These are phyloP conservation scores for Phytopythium ostracodes DNA, from an alignment of 352 stramenopile genomes.

Conservation along the genomic window DNA sequence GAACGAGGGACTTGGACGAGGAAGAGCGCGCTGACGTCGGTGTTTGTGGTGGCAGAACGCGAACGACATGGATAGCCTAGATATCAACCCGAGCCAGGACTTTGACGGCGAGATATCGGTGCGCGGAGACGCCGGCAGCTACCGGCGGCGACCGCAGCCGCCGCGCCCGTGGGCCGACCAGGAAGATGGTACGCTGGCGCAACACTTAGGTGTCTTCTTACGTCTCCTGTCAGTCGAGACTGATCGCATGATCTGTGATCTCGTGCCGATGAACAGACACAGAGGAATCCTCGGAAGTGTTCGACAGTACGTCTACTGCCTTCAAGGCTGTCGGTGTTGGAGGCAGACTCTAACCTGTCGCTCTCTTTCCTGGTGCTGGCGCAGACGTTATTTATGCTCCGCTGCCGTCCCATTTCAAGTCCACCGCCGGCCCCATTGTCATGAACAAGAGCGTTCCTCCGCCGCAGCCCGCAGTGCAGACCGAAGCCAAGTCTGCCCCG, in stretches of 20 bases:
- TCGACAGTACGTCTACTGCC: conserved; percentile 43
- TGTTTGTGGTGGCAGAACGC: conserved; percentile 23
- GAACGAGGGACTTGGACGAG: not conserved
- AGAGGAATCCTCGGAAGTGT: conserved; percentile 64
- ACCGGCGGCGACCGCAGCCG: conserved; percentile 8
- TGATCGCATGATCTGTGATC: not conserved
- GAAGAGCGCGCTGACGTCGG: not conserved
- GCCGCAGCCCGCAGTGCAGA: not conserved
- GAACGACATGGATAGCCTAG: conserved; percentile 54
- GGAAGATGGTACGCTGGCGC: conserved; percentile 13
- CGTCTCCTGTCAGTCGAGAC: conserved; percentile 1
- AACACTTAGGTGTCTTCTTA: not conserved
- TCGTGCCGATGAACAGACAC: conserved; percentile 24
- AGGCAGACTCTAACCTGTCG: not conserved
- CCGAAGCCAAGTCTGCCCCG: not conserved
- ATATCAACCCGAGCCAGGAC: conserved; percentile 60
- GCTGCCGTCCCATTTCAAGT: conserved; percentile 7
- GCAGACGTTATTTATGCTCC: conserved; percentile 63
- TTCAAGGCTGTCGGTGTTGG: no score
- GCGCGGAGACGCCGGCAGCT: not conserved
- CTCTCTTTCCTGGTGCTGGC: not conserved
- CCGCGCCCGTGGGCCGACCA: conserved; percentile 11
- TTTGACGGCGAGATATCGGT: conserved; percentile 32
- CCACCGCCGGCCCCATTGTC: not conserved
- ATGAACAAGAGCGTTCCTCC: not conserved